Base-by-base conservation (phyloP, 2,329 filamentous ascomycete species). In the Paecilomyces fulvus region DNA sequence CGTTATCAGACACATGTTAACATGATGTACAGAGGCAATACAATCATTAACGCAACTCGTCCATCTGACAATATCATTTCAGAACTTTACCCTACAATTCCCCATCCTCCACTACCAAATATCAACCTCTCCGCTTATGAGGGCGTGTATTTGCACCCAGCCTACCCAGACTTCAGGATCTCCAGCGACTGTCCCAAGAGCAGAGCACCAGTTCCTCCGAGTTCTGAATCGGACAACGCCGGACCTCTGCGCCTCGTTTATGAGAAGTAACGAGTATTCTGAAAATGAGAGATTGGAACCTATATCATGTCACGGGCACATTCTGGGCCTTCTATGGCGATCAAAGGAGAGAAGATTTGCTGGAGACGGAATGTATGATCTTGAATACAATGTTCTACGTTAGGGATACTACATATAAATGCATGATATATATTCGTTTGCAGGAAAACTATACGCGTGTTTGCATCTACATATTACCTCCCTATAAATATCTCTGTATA, bases 81-180 rank as follows among this genome's bases (percentile, higher is more conserved):
- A 65, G 2, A 54, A 12, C 58, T 59, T 46, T 59, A 59, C 43
- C 58, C 58, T 33, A n/a, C 31, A 14, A 54, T 57, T 6, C 55
- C 58, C n/a, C 48, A 54, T 8, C 57, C 53, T 49, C 56, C 53
- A 17, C 30, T 60, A 46, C 33, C 53, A 25, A 56, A 46, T 31
- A n/a, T 55, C 30, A 30, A 43, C 11, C 43, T 59, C 7, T 56
- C 55, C 12, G 49, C 37, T 14, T 61, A 49, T 33, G 46, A 52
- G 25, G 56, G 54, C 9, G 33, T 53, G 2, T 53, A 56, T 53
- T 37, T 33, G 33, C 55, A 59, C 33, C 52, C 30, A 49, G 49
- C 46, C 2, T 37, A 50, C 43, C 52, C 50, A 5, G 30, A 25
- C 11, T 25, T 52, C 12, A 52, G 21, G 2, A 52, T 52, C 20